Evolutionary conservation across 2,329 filamentous ascomycete genomes (phyloP), one percentile per base, ranked within the genome.

Genomic region (Botryotinia convoluta): DNA sequence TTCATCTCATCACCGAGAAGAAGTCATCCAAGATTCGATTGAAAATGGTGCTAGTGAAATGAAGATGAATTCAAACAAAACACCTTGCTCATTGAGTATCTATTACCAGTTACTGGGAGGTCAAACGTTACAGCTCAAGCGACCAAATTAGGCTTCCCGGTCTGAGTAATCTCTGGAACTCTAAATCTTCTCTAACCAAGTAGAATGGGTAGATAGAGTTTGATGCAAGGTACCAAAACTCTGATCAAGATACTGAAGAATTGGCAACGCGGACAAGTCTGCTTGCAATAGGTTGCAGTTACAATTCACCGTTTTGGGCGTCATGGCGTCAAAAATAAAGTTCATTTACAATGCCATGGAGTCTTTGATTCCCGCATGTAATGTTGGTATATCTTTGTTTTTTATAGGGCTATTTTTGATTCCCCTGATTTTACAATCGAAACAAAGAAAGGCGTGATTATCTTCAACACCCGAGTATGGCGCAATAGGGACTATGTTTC

Each of bases 371-470:
- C 32, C 26, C 26, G n/a, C 22, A 22, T 22, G 9, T n/a, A 42
- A 22, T 18, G 8, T 35, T 20, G 7, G 29, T 29, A 14, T 26
- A 68, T 32, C 64, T 57, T 68, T 68, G 64, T 68, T 68, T 22
- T 10, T 4, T 26, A 37, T 6, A 42, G n/a, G 29, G 8, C 48
- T 68, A 68, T 42, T 68, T 68, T 42, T 39, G 37, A 29, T 12
- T 29, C 39, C 48, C 39, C 48, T 12, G 48, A 57, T 42, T 69
- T 69, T 42, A 72, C 62, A 69, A 69, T 72, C 39, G 22, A n/a
- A 51, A 69, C 51, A 72, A 72, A 72, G 62, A 72, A 72, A 72
- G 51, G 63, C 71, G 37, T 72, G 60, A 68, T 72, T n/a, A 32
- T 72, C 48, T 51, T 32, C 39, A 51, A 42, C n/a, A 60, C 71